A percentile compares a stretch with the other conserved stretches of the same genome.
Conservation (phyloP, 1,284 basidiomycete species). For the Irpex sp. region DNA sequence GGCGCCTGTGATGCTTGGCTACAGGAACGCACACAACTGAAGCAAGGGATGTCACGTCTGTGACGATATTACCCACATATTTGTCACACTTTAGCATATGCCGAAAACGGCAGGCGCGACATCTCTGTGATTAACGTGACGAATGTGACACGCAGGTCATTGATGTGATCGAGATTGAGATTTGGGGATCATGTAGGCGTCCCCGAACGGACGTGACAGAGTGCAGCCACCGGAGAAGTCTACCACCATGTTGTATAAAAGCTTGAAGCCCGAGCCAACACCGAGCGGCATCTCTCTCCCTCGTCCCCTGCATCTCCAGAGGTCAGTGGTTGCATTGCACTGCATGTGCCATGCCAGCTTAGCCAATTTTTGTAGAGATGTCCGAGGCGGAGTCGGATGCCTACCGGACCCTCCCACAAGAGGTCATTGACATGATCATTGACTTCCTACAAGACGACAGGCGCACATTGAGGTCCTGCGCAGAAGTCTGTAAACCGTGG, state of each 20-base stretch:
- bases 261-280: slow-evolving; percentile 1
- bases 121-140: not conserved
- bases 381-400: not conserved
- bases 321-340: not conserved
- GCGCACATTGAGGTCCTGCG: slow-evolving; percentile 6
- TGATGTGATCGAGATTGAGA: not conserved
- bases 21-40: not conserved
- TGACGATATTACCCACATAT: not conserved
- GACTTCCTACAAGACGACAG: slow-evolving; percentile 12
- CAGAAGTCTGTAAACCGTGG: slow-evolving; percentile 10
- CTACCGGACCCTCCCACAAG: slow-evolving; percentile 5
- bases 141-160: not conserved
- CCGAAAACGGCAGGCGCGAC: too few relatives aligned
- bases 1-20: not conserved
- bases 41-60: not conserved
- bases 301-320: not conserved
- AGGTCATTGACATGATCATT: slow-evolving; percentile 13
- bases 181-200: not conserved
- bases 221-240: not conserved
- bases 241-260: slow-evolving; percentile 1
- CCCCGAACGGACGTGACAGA: not conserved
- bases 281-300: not conserved
- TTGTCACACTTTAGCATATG: too few relatives aligned
- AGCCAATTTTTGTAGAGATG: not conserved
- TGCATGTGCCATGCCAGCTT: not conserved